Base-by-base conservation (phyloP, 225 moss, liverwort and hornwort genomes). In the Neckera pumila region DNA sequence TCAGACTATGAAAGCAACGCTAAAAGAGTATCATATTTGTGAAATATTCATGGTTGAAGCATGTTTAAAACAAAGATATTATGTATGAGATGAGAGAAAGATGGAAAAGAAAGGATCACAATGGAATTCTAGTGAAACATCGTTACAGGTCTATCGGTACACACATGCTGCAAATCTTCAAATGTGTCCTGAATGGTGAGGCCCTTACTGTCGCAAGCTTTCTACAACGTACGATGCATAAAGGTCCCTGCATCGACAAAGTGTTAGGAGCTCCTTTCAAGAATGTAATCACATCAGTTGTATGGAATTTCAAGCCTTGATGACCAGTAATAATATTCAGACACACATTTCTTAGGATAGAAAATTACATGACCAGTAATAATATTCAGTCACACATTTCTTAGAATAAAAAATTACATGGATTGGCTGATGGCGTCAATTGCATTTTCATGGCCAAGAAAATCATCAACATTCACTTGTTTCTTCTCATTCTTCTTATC, bases 401-500 rank as follows among this genome's bases (percentile, higher is more conserved):
- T 27, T 33, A 23, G 25, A 71, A 43, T 76, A 38, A 81, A 54
- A 76, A 69, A 81, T 92, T 84, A 96, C 96, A 95, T 96, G 79
- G 95, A 96, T 74, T 96, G 94, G 75, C 90, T 88, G 87, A 98
- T 95, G 7, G 98, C 96, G 61, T 95, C 89, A 14, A 88, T 76
- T 45, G 98, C 98, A 85, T 89, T 93, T 82, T 96, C 96, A 8
- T 93, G 90, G 54, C 95, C 96, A 61, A 92, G 88, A 86, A 98
- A 96, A 71, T 93, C 88, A 84, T 96, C 91, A 17, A 97, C 98
- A 53, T 94, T 92, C 63, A 98, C 97, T 77, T 93, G 91, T 87
- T 96, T 95, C 70, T 95, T 95, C 88, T 98, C 96, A 30, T 97
- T 98, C 87, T 96, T 98, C 90, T 98, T 95, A 75, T 98, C 96